Evolutionary conservation across 1,284 basidiomycete species (phyloP).

Genomic region (Puccinia coronata): DNA sequence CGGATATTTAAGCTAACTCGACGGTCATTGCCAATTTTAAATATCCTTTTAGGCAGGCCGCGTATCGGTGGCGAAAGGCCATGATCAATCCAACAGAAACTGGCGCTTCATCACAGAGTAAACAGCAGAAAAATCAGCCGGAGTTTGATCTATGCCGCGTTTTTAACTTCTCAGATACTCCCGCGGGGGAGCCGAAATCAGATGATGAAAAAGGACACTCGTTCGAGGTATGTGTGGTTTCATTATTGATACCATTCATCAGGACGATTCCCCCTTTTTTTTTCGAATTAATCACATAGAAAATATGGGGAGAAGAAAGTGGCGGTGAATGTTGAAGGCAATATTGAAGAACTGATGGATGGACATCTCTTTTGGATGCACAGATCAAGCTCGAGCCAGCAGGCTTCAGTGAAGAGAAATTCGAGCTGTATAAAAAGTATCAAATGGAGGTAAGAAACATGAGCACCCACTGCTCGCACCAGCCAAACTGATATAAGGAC

Average conservation of each 20-base stretch:
- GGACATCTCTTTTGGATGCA: background rate
- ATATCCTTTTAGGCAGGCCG: conserved; percentile 40
- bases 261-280: no score
- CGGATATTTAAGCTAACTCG: no score
- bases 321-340: no score
- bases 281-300: no score
- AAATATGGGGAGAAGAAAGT: no score
- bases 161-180: conserved; percentile 56
- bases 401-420: conserved; percentile 76
- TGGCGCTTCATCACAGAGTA: conserved; percentile 59
- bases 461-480: no score
- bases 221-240: conserved; percentile 6
- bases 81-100: background rate
- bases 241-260: no score
- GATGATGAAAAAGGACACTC: background rate
- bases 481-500: no score
- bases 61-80: conserved; percentile 16
- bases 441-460: conserved; percentile 51
- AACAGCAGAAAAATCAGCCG: conserved; percentile 60
- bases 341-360: background rate
- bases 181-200: background rate
- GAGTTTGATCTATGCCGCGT: conserved; percentile 50
- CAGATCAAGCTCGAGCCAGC: conserved; percentile 75
- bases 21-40: no score
- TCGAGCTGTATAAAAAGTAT: conserved; percentile 66